Percentiles rank a stretch among this genome's conserved stretches.
Conservation (phyloP, 257 asterid genomes). For the Jasminum sambac region DNA sequence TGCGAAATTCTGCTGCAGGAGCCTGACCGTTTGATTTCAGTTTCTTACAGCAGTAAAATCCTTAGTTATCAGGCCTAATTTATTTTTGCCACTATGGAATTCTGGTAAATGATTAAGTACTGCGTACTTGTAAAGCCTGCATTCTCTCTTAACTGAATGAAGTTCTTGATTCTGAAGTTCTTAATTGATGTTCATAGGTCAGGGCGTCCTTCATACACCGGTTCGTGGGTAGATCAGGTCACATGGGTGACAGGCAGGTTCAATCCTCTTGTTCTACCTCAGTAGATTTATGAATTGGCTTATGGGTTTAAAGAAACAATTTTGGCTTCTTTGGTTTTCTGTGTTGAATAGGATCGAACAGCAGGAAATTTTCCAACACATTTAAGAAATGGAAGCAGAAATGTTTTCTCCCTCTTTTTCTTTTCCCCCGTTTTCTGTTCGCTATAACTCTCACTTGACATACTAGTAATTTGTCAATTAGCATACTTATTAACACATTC, state of each 20-base stretch:
- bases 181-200: constrained; percentile 49
- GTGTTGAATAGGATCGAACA: not conserved
- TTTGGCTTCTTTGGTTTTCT: not conserved
- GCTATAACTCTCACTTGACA: not conserved
- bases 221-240: constrained; percentile 90
- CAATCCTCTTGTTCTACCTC: constrained; percentile 29
- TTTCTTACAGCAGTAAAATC: constrained; percentile 19
- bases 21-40: constrained; percentile 26
- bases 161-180: constrained; percentile 22
- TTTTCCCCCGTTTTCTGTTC: not conserved
- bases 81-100: constrained; percentile 2
- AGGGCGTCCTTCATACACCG: constrained; percentile 73
- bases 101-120: constrained; percentile 9
- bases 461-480: not conserved
- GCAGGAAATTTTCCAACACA: not conserved
- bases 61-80: constrained; percentile 13
- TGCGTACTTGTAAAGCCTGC: not conserved
- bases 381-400: not conserved
- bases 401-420: not conserved
- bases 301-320: not conserved
- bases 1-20: constrained; percentile 29
- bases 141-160: constrained; percentile 10
- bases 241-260: constrained; percentile 90
- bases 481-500: too few species aligned
- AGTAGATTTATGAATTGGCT: not conserved